phyloP scores from a whole-genome alignment of 2,329 filamentous ascomycete species.

The Fusarium napiforme region DNA sequence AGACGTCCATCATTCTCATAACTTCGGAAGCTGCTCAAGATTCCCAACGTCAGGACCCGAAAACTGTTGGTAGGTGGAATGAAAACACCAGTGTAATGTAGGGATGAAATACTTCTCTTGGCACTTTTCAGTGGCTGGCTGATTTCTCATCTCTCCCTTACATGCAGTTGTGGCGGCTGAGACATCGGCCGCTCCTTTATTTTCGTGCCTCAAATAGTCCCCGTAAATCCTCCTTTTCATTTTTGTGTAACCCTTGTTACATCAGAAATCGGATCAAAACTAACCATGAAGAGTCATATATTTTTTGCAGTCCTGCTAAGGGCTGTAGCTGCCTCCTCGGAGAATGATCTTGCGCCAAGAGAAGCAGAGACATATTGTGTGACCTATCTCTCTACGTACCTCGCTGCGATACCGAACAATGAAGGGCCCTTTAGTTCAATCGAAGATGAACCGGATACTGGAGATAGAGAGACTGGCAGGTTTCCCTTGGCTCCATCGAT shows the following conservation, averaged over 20 bases:
- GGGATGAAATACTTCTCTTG: not conserved
- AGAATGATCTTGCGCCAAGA: rapidly evolving
- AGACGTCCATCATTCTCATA: rapidly evolving
- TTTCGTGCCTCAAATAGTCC: not conserved
- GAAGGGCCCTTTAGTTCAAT: rapidly evolving
- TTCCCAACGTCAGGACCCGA: rapidly evolving
- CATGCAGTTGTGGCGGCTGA: not conserved
- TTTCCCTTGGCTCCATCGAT: not conserved
- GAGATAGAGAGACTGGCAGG: not conserved
- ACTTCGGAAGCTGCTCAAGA: not conserved
- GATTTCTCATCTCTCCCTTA: not conserved
- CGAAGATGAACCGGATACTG: rapidly evolving
- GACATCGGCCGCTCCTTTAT: not conserved
- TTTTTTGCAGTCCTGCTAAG: rapidly evolving
- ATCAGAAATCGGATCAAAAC: rapidly evolving
- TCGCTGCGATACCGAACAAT: not conserved
- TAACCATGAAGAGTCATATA: rapidly evolving
- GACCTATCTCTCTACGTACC: rapidly evolving
- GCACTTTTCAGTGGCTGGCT: rapidly evolving
- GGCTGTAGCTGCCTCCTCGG: not conserved
- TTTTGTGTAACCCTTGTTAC: not conserved
- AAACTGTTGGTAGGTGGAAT: not conserved
- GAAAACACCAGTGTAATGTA: not conserved
- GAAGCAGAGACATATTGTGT: not conserved
- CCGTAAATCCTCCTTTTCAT: rapidly evolving